Percentiles rank a stretch among this genome's conserved stretches.
phyloP scores from a whole-genome alignment of 73 alveolate species.

The Paraurostyla sp. region DNA sequence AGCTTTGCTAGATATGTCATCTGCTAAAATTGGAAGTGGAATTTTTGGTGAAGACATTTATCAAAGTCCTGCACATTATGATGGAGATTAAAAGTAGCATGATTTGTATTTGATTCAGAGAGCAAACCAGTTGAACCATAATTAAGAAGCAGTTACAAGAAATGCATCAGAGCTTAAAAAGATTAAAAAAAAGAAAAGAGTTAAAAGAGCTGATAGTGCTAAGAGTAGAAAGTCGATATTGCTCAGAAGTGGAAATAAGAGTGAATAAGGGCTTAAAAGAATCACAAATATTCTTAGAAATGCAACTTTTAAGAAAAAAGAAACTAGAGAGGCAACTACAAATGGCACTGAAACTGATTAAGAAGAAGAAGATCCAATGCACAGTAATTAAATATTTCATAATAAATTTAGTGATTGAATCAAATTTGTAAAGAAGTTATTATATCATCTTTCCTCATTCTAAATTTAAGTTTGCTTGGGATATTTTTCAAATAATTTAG shows the following conservation, averaged over 20 bases:
- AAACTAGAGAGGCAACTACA: neutral
- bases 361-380: conserved; percentile 43
- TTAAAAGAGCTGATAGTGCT: neutral
- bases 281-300: conserved; percentile 6
- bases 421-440: neutral
- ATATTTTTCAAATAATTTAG: neutral
- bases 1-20: too few relatives aligned
- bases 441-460: conserved; percentile 13
- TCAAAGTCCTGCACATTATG: too few relatives aligned
- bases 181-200: conserved; percentile 13
- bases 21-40: too few relatives aligned
- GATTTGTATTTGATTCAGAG: too few relatives aligned
- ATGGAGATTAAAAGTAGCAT: too few relatives aligned
- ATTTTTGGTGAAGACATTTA: too few relatives aligned
- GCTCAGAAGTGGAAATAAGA: neutral
- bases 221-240: neutral
- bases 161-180: conserved; percentile 20
- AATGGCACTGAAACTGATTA: neutral
- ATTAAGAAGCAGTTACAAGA: neutral
- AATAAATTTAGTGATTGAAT: conserved; percentile 50
- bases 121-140: neutral
- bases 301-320: neutral
- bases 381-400: neutral
- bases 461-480: conserved; percentile 1
- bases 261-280: neutral